phyloP scores from a whole-genome alignment of 1,139 yeast genomes.

The Geotrichum bryndzae region DNA sequence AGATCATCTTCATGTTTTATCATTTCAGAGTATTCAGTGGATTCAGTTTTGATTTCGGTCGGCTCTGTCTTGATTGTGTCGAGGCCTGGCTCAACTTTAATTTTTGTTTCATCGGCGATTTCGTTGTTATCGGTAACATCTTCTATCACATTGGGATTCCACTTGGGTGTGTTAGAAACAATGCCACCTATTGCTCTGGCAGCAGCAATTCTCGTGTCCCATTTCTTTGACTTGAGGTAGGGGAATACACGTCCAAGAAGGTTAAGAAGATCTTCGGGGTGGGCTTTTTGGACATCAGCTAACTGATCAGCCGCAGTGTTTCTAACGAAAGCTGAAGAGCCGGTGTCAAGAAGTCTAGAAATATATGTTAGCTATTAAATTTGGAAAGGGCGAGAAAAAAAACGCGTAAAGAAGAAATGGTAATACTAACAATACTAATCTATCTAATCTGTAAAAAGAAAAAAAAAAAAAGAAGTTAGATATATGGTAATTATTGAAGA shows the following conservation, averaged over 20 bases:
- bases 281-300: conserved; percentile 87
- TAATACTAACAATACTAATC: conserved; percentile 35
- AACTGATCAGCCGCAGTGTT: conserved; percentile 97
- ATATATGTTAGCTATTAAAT: conserved; percentile 1
- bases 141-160: conserved; percentile 69
- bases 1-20: neutral
- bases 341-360: conserved; percentile 66
- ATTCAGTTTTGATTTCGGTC: conserved; percentile 19
- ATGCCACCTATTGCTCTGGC: conserved; percentile 95
- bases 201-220: conserved; percentile 96
- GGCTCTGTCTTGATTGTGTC: conserved; percentile 21
- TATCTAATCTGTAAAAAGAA: conserved; percentile 32
- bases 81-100: conserved; percentile 19
- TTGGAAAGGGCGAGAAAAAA: neutral
- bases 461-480: neutral
- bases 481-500: neutral
- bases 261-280: conserved; percentile 86
- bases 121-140: conserved; percentile 1
- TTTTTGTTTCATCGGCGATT: conserved; percentile 15
- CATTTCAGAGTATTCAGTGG: conserved; percentile 25
- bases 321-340: conserved; percentile 88
- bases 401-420: neutral
- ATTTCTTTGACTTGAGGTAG: conserved; percentile 68
- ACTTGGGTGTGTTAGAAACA: conserved; percentile 64
- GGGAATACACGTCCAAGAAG: conserved; percentile 88